Base-by-base conservation (phyloP, 345 rosid genomes). In the Eucalyptus erythrocorys region DNA sequence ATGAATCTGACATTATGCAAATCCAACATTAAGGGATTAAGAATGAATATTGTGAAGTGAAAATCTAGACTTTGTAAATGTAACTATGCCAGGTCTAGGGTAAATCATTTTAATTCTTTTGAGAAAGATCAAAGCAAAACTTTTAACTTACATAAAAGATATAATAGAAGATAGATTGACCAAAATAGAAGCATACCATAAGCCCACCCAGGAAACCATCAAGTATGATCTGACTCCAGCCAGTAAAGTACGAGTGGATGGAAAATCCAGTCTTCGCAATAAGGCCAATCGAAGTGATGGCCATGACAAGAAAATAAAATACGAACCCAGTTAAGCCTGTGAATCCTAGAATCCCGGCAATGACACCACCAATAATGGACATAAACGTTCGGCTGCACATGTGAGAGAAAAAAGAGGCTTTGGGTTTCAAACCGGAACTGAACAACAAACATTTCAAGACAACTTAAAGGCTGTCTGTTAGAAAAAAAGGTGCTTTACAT, bases 181-280 rank as follows among this genome's bases (percentile, higher is more conserved):
- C 61, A 66, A 87, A 34, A 66, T 64, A 87, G 90, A 89, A 71
- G 88, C 92, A 34, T 94, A 97, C 99, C 99, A 98, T 89, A 86
- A 98, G 99, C 76, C 99, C 99, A 90, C 98, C 98, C 37, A 92
- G 91, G 89, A 98, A 93, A 89, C 99, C 99, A 79, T 97, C 99
- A 51, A 97, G 92, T 24, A 96, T 79, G 85, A 96, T 82, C 87
- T 94, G 96, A 82, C 93, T 97, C 99, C 95, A 97, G 30, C 95
- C 92, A 90, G 94, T 96, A 64, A 97, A 98, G 94, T 96, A 98
- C 57, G 94, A 90, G 90, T 94, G 93, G 45, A 95, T 90, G 12
- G 98, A 95, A 91, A 97, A 98, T 57, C 95, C 95, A 48, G 98
- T 94, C 96, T 98, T 98, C 71, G 98, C 95, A 89, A 95, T 88